Evolutionary conservation across 2,329 filamentous ascomycete genomes (phyloP).

Genomic region (Aspergillus intermedius): DNA sequence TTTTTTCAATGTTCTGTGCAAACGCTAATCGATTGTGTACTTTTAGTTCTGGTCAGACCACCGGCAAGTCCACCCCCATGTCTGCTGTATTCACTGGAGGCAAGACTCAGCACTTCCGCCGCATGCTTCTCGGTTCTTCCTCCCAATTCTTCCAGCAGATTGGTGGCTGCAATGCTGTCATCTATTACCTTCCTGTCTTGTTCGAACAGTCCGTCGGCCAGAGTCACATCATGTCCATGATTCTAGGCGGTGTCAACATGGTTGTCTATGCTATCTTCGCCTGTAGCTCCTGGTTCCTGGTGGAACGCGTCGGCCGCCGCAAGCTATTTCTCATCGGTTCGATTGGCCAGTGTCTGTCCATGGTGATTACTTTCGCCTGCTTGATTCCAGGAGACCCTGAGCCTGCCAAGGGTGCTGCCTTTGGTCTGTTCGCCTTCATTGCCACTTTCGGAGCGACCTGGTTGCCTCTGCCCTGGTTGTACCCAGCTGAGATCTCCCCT

Average conservation of each 20-base stretch:
- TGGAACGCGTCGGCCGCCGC: neutral
- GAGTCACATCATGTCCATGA: conserved; percentile 31
- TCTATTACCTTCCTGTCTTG: conserved; percentile 39
- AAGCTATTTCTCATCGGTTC: conserved; percentile 11
- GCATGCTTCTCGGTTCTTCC: conserved; percentile 23
- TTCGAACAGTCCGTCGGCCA: conserved; percentile 25
- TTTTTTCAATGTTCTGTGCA: no score
- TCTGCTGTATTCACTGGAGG: conserved; percentile 29
- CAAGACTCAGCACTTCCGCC: conserved; percentile 24
- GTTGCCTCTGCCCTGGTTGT: conserved; percentile 53
- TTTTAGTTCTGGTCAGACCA: neutral
- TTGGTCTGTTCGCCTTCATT: conserved; percentile 57
- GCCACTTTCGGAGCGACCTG: conserved; percentile 59
- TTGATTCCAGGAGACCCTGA: conserved; percentile 10
- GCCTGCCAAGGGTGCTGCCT: conserved; percentile 16
- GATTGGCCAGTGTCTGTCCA: conserved; percentile 21
- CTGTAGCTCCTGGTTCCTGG: neutral
- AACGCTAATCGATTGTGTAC: neutral
- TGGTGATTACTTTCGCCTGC: conserved; percentile 19
- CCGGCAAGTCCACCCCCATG: conserved; percentile 44
- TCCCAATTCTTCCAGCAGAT: conserved; percentile 38
- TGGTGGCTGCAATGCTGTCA: conserved; percentile 41
- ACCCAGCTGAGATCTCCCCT: conserved; percentile 44
- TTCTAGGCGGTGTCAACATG: conserved; percentile 44
- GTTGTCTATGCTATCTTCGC: conserved; percentile 22